These are phyloP conservation scores for Vitis hybrid DNA, from an alignment of 177 flowering plant species.

Conservation along the genomic window DNA sequence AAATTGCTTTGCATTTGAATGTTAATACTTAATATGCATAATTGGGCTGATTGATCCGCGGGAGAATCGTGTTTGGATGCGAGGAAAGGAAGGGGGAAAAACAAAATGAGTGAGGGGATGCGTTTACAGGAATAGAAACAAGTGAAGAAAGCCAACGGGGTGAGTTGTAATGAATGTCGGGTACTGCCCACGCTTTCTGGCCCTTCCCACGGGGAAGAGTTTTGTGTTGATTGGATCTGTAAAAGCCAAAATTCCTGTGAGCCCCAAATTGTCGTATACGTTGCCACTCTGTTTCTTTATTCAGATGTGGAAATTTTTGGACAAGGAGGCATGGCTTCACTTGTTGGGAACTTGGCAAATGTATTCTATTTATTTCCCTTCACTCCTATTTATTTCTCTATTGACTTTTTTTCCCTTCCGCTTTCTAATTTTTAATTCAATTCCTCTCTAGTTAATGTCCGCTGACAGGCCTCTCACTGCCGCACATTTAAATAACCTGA, in stretches of 20 bases:
- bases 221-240: slow-evolving; percentile 2
- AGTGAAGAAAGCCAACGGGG: slow-evolving; percentile 4
- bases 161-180: slow-evolving; percentile 9
- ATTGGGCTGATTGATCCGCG: not conserved
- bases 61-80: slow-evolving; percentile 1
- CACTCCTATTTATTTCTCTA: too few species aligned
- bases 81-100: not conserved
- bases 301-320: too few species aligned
- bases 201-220: not conserved
- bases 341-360: too few species aligned
- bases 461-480: too few species aligned
- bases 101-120: not conserved
- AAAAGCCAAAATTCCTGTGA: not conserved
- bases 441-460: too few species aligned
- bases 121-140: not conserved
- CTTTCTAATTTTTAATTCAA: too few species aligned
- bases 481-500: too few species aligned
- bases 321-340: too few species aligned
- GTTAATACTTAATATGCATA: too few species aligned
- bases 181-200: slow-evolving; percentile 11
- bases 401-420: too few species aligned
- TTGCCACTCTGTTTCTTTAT: too few species aligned
- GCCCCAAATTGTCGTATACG: slow-evolving; percentile 10
- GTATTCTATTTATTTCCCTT: too few species aligned
- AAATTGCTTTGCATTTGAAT: not conserved